A percentile compares a stretch with the other conserved stretches of the same genome.
These are phyloP conservation scores for Venturia nashicola DNA, from an alignment of 2,329 filamentous ascomycete genomes.

Conservation along the genomic window DNA sequence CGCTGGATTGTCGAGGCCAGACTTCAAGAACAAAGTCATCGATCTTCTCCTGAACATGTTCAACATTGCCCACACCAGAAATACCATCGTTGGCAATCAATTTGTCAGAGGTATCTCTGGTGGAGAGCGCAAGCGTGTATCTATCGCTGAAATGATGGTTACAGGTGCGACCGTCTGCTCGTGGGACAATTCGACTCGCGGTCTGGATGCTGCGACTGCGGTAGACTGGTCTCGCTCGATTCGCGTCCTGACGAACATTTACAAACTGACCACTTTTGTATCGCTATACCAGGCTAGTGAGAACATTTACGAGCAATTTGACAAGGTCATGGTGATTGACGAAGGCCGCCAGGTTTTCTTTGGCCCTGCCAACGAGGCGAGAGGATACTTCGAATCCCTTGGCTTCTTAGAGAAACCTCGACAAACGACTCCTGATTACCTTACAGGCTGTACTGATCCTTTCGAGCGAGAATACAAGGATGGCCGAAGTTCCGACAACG, in stretches of 20 bases:
- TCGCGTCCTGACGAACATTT: slow-evolving; percentile 62
- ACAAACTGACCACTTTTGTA: slow-evolving; percentile 73
- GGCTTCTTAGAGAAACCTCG: slow-evolving; percentile 64
- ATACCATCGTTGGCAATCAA: slow-evolving; percentile 74
- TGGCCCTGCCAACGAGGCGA: slow-evolving; percentile 54
- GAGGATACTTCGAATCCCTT: slow-evolving; percentile 62
- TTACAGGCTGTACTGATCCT: slow-evolving; percentile 73
- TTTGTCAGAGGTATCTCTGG: slow-evolving; percentile 72
- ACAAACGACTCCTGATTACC: slow-evolving; percentile 70
- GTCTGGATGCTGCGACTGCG: slow-evolving; percentile 36
- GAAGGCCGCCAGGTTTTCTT: slow-evolving; percentile 66
- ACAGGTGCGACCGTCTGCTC: slow-evolving; percentile 59
- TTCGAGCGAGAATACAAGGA: slow-evolving; percentile 67
- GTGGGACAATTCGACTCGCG: slow-evolving; percentile 42
- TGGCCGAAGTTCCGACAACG: slow-evolving; percentile 52
- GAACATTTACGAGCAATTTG: slow-evolving; percentile 66
- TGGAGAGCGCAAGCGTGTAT: slow-evolving; percentile 68
- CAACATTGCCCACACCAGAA: slow-evolving; percentile 72
- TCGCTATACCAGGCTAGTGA: slow-evolving; percentile 79
- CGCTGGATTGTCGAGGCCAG: slow-evolving; percentile 55
- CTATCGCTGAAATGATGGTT: slow-evolving; percentile 71
- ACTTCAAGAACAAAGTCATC: slow-evolving; percentile 67
- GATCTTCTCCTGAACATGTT: slow-evolving; percentile 76
- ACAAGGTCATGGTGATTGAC: slow-evolving; percentile 76
- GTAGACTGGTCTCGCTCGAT: slow-evolving; percentile 37